phyloP scores from a whole-genome alignment of 2,329 filamentous ascomycete genomes.

The Ascomycota sp. region DNA sequence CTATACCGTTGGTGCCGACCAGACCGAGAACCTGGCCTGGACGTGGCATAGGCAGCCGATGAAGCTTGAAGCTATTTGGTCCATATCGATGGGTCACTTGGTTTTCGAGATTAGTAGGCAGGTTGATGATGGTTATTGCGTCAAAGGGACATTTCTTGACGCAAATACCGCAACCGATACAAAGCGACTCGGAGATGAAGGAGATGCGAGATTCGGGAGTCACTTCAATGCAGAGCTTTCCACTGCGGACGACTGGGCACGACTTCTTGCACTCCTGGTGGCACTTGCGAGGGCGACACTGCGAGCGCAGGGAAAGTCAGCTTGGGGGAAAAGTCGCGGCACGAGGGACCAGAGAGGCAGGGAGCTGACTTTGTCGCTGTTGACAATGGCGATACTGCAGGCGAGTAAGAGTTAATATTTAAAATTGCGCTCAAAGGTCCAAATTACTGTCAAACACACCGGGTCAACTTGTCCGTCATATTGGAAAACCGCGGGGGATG shows the following conservation, averaged over 20 bases:
- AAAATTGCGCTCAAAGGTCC: background rate
- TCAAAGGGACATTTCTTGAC: conserved; percentile 98
- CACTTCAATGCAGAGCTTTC: conserved; percentile 96
- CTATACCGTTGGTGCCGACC: conserved; percentile 98
- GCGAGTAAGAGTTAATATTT: conserved; percentile 7
- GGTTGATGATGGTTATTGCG: conserved; percentile 98
- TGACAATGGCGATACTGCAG: conserved; percentile 90
- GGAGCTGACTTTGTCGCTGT: conserved; percentile 70
- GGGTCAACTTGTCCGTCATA: conserved; percentile 89
- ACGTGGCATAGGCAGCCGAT: conserved; percentile 85
- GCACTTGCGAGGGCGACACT: conserved; percentile 47
- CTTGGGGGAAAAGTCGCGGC: conserved; percentile 8
- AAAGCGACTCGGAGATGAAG: conserved; percentile 91
- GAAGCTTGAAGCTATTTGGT: conserved; percentile 98
- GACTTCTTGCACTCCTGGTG: conserved; percentile 98
- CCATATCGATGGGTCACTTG: conserved; percentile 98
- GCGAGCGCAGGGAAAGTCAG: conserved; percentile 5
- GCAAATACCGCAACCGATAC: conserved; percentile 98
- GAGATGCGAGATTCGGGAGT: conserved; percentile 73
- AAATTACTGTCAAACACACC: conserved; percentile 34
- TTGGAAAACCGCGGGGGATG: conserved; percentile 9
- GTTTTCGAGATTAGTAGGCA: conserved; percentile 96
- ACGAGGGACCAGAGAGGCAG: background rate
- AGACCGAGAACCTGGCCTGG: conserved; percentile 90
- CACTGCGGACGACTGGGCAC: conserved; percentile 89